A percentile compares a stretch with the other conserved stretches of the same genome.
Evolutionary conservation across 805 yeast genomes (phyloP).

Genomic region (Yamadazyma kitorensis): DNA sequence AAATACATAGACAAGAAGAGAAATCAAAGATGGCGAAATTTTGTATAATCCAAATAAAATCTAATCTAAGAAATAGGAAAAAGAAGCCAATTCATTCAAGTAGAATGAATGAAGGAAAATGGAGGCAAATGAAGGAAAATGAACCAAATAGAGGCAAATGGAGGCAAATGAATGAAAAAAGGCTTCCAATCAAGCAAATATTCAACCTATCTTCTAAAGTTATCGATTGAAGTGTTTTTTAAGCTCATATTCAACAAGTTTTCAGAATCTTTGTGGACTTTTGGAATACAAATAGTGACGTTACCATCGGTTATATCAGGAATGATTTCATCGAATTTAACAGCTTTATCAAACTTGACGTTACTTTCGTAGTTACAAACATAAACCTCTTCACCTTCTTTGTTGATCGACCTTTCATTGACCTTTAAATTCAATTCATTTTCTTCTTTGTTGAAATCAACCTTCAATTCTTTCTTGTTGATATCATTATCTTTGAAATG

Average conservation of each 20-base stretch:
- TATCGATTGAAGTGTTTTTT: slow-evolving; percentile 14
- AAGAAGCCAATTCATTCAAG: not conserved
- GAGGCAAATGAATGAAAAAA: not conserved
- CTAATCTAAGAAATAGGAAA: too few relatives aligned
- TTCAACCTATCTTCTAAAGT: slow-evolving; percentile 6
- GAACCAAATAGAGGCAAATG: not conserved
- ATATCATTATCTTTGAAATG: slow-evolving; percentile 16
- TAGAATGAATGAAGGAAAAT: too few relatives aligned
- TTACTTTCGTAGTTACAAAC: slow-evolving; percentile 18
- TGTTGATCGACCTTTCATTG: slow-evolving; percentile 12
- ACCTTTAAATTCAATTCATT: slow-evolving; percentile 22
- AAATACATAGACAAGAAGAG: too few relatives aligned
- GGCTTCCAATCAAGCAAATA: not conserved
- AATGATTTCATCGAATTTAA: slow-evolving; percentile 19
- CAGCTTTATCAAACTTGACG: slow-evolving; percentile 21
- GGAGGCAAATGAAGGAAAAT: not conserved
- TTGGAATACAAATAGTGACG: slow-evolving; percentile 20
- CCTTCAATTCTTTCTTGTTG: slow-evolving; percentile 18
- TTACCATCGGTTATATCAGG: slow-evolving; percentile 19
- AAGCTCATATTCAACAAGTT: slow-evolving; percentile 10
- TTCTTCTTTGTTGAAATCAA: slow-evolving; percentile 22
- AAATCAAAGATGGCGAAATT: too few relatives aligned
- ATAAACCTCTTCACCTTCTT: slow-evolving; percentile 12
- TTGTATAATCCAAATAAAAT: too few relatives aligned
- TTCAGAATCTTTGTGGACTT: slow-evolving; percentile 14